Evolutionary conservation across 257 asterid species (phyloP).

Genomic region (Solanum dulcamara): DNA sequence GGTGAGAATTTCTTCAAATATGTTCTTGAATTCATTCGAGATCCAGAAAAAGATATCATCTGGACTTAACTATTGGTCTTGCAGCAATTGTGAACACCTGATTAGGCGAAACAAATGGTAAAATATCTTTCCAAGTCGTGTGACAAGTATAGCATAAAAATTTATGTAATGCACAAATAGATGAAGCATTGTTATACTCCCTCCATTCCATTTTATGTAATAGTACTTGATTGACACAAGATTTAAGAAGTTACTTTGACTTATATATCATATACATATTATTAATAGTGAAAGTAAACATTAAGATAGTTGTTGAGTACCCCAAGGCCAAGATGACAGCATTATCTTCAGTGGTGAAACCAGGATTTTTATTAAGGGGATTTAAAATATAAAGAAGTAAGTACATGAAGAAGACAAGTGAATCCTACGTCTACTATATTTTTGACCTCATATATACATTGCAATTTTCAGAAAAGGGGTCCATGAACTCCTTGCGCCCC

Average conservation of each 20-base stretch:
- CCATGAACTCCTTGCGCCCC: neutral
- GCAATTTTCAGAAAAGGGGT: neutral
- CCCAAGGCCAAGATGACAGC: neutral
- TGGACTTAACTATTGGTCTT: neutral
- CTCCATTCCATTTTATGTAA: neutral
- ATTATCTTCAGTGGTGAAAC: neutral
- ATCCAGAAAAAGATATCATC: neutral
- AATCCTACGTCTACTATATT: neutral
- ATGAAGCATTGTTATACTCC: neutral
- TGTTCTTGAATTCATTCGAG: too few species aligned
- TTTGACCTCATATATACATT: neutral
- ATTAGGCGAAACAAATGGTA: neutral
- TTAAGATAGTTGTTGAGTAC: neutral
- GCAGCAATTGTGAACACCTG: neutral
- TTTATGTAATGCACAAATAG: neutral
- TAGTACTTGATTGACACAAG: neutral
- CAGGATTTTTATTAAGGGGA: neutral
- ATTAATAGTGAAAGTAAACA: neutral
- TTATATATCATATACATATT: neutral
- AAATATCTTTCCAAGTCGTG: neutral
- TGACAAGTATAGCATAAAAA: neutral
- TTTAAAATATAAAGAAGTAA: neutral
- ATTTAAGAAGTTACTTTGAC: neutral
- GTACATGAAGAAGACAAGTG: neutral
- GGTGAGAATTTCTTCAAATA: too few species aligned